Evolutionary conservation across 441 rosid species (phyloP), one percentile per base, ranked within the genome.

Genomic region (Populus hybrid): DNA sequence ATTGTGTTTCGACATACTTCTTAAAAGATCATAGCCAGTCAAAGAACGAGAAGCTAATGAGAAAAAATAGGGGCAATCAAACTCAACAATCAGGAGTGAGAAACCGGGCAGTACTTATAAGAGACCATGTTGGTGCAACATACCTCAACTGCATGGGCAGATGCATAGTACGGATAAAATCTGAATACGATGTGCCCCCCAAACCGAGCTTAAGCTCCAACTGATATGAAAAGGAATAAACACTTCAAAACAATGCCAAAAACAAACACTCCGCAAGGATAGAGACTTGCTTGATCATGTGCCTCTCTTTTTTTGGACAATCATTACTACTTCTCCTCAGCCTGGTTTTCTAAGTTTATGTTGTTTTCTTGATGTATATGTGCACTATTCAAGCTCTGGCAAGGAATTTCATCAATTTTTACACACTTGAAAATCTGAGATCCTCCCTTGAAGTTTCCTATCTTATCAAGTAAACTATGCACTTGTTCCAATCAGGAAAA

Each of bases 111-210:
- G 23, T 11, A 66, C 5, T 64, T 30, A 24, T 6, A 26, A 63
- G 9, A 67, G 30, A 30, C 36, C 16, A 78, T 20, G 61, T 57
- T 32, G 18, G 72, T 24, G 57, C 20, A 40, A 11, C 57, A 38
- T 86, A 94, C 99, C 99, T 95, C 84, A 95, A 78, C 81, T 95
- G 99, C 95, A 88, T 87, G n/a, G 99, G 99, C 61, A 95, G 83
- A 87, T 92, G 93, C 80, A 90, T 70, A 76, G 81, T 90, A 10
- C 76, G 87, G 38, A 95, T 95, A 85, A 95, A 91, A 87, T 95
- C 99, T 84, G 73, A 89, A 82, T 94, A 95, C 23, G 98, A 91
- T 36, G 99, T 94, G 74, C 99, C 99, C 4, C 99, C 99, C 50
- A 95, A 28, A 66, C 99, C 99, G 66, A 95, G 86, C 91, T 89